A percentile compares a stretch with the other conserved stretches of the same genome.
Conservation (phyloP, 306 rosid species). For the Alnus glutinosa region DNA sequence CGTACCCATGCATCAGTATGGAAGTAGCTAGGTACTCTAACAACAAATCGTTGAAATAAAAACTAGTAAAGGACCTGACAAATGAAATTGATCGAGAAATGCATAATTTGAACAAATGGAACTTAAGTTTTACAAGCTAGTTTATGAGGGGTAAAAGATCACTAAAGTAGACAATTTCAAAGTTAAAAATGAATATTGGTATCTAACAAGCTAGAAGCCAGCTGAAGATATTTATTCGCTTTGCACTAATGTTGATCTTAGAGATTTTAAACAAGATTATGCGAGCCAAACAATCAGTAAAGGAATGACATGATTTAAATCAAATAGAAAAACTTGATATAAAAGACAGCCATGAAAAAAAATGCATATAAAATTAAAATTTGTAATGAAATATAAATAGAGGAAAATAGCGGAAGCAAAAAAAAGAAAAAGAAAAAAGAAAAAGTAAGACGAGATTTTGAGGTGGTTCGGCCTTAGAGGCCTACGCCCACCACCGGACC, state of each 20-base stretch:
- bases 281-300: neutral
- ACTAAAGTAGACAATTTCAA: neutral
- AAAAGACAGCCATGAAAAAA: too few species aligned
- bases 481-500: too few species aligned
- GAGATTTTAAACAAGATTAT: neutral
- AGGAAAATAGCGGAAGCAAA: too few species aligned
- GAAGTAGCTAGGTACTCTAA: neutral
- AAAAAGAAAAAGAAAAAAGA: too few species aligned
- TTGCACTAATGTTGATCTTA: neutral
- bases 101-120: neutral
- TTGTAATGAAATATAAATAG: neutral
- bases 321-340: neutral
- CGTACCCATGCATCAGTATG: neutral
- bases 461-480: too few species aligned
- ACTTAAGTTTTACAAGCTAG: neutral
- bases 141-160: neutral
- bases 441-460: too few species aligned
- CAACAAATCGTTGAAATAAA: neutral
- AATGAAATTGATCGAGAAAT: too few species aligned
- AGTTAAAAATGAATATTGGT: neutral
- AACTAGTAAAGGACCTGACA: neutral
- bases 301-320: neutral
- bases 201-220: neutral
- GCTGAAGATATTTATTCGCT: neutral
- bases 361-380: neutral